Base-by-base conservation (phyloP, 257 asterid genomes). In the Przewalskia tangutica region DNA sequence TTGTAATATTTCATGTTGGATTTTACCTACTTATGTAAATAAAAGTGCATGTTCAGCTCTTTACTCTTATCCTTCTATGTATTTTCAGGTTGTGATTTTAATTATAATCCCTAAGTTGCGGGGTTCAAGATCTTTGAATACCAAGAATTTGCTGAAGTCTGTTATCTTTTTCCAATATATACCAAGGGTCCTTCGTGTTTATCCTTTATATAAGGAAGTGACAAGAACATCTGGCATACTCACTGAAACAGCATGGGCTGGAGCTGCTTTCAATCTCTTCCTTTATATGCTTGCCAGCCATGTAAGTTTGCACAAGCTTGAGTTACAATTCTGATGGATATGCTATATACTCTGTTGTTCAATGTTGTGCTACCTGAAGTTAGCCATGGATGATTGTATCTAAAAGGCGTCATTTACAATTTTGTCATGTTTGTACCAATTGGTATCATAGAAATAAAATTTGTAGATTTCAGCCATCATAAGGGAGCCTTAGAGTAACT, bases 231-330 rank as follows among this genome's bases (percentile, higher is more conserved):
- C 99, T 48, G 98, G 98, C 83, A 96, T 94, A 83, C 98, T 96
- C 76, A 94, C 99, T 58, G 98, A 96, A 87, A 96, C 99, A 79
- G 99, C 99, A 81, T 96, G 99, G 98, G 98, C 98, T 77, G 98
- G 99, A 83, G 99, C 98, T 88, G 99, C 98, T 20, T 93, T 94
- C 87, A 94, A 96, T 86, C 98, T 96, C 46, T 90, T 96, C 38
- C 97, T 96, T 56, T 96, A 96, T 91, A 96, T 96, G 99, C 99
- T 96, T 83, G 98, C 98, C 87, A 94, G 99, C 87, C 99, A 96
- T 86, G 99, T 96, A 93, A 92, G 98, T 89, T 46, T 80, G 77
- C 71, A 62, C 27, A 70, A 44, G 17, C 56, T 70, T 44, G 77
- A 46, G 79, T 71, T 46, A 18, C 40, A 12, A 20, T 46, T 46